phyloP scores from a whole-genome alignment of 2,329 filamentous ascomycete genomes.

The Cercospora canescens region DNA sequence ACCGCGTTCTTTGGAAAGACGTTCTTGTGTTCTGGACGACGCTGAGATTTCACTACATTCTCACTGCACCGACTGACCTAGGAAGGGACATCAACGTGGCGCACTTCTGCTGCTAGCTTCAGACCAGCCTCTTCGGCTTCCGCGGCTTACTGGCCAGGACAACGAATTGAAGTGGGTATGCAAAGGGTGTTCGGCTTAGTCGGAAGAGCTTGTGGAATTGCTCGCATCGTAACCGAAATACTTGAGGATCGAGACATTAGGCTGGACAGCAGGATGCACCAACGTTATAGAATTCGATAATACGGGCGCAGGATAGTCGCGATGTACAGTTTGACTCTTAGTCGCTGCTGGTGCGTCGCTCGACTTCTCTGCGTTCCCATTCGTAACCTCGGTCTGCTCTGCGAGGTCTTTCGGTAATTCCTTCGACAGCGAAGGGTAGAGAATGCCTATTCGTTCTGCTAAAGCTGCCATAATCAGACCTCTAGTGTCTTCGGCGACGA shows the following conservation, averaged over 20 bases:
- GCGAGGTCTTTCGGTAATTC: slow-evolving; percentile 21
- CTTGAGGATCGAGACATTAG: slow-evolving; percentile 82
- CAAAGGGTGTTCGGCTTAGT: slow-evolving; percentile 65
- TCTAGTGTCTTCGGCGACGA: slow-evolving; percentile 84
- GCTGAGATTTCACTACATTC: no score
- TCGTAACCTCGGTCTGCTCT: background rate
- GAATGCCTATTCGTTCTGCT: slow-evolving; percentile 84
- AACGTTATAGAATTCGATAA: slow-evolving; percentile 76
- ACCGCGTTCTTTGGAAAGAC: no score
- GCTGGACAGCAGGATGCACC: slow-evolving; percentile 78
- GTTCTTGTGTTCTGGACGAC: no score
- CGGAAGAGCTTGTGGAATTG: slow-evolving; percentile 51
- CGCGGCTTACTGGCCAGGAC: no score
- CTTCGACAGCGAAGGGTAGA: slow-evolving; percentile 47
- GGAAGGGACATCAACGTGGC: no score
- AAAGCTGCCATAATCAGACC: slow-evolving; percentile 79
- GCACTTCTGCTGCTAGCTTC: no score
- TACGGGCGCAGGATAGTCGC: slow-evolving; percentile 60
- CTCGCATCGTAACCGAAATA: slow-evolving; percentile 86
- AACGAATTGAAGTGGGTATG: slow-evolving; percentile 79
- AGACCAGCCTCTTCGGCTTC: no score
- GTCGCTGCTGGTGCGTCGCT: background rate
- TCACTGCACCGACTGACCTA: no score
- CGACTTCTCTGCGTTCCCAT: slow-evolving; percentile 5
- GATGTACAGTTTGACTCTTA: slow-evolving; percentile 42